Conservation (phyloP, 2,329 filamentous ascomycete species). For the Penicillium polonicum region DNA sequence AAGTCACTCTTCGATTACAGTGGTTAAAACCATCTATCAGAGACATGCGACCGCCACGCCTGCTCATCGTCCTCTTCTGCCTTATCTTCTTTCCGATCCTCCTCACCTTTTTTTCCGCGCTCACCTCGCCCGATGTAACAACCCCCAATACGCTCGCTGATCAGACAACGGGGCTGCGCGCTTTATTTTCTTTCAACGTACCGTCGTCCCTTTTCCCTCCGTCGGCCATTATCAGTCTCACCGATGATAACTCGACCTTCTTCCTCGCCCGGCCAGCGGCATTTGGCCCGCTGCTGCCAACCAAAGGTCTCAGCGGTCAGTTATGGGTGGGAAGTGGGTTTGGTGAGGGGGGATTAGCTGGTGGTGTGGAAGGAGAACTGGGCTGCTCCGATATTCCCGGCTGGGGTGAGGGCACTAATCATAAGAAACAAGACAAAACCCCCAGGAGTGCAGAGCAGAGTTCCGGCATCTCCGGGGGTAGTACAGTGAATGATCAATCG, state of each 20-base stretch:
- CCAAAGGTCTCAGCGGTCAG: constrained; percentile 77
- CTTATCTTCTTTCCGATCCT: constrained; percentile 51
- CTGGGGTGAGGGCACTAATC: constrained; percentile 66
- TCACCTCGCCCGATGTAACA: constrained; percentile 41
- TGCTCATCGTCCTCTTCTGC: constrained; percentile 47
- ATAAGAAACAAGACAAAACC: constrained; percentile 27
- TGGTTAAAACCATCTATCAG: constrained; percentile 16
- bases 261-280: constrained; percentile 91
- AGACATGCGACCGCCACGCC: constrained; percentile 48
- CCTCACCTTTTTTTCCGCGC: constrained; percentile 48
- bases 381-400: constrained; percentile 93
- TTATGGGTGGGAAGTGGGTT: constrained; percentile 94
- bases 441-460: constrained; percentile 22
- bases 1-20: neutral
- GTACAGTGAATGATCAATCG: constrained; percentile 22
- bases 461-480: constrained; percentile 25
- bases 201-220: constrained; percentile 90
- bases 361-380: constrained; percentile 72
- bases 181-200: constrained; percentile 68
- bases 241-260: constrained; percentile 96
- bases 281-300: constrained; percentile 78
- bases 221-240: constrained; percentile 92
- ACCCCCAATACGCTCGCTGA: constrained; percentile 38
- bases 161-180: constrained; percentile 51
- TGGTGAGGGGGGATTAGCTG: constrained; percentile 61